These are phyloP conservation scores for Celoporthe dispersa DNA, from an alignment of 2,329 filamentous ascomycete species.

Conservation along the genomic window DNA sequence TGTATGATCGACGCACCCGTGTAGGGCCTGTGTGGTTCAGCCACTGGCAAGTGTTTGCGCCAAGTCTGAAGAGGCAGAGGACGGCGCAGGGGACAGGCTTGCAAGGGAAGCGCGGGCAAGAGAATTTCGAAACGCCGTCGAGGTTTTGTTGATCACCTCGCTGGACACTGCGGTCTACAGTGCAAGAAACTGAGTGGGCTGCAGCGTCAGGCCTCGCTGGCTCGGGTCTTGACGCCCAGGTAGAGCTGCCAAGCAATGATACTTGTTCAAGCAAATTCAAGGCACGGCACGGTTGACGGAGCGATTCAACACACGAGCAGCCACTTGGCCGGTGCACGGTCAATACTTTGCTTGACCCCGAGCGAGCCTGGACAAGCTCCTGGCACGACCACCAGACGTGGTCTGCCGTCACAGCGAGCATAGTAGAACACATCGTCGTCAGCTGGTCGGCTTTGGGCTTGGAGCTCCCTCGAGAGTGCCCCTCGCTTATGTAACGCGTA, in stretches of 20 bases:
- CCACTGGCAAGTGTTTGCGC: slow-evolving; percentile 19
- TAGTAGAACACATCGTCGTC: background rate
- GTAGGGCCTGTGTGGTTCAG: slow-evolving; percentile 22
- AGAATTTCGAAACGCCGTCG: slow-evolving; percentile 23
- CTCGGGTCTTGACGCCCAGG: slow-evolving; percentile 7
- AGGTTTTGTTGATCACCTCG: slow-evolving; percentile 21
- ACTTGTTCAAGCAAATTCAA: background rate
- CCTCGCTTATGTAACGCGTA: background rate
- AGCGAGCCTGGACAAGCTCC: background rate
- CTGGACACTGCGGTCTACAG: slow-evolving; percentile 16
- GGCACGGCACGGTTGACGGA: background rate
- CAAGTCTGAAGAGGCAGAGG: slow-evolving; percentile 17
- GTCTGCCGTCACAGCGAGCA: background rate
- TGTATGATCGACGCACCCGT: slow-evolving; percentile 29
- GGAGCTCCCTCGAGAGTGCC: background rate
- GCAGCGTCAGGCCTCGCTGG: background rate
- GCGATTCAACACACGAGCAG: background rate
- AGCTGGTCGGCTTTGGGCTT: background rate
- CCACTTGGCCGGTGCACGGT: background rate
- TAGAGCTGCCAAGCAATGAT: background rate
- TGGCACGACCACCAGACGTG: background rate
- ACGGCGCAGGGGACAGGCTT: slow-evolving; percentile 23
- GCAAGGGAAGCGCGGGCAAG: slow-evolving; percentile 15
- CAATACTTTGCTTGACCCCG: background rate
- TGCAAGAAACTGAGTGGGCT: background rate